Evolutionary conservation across 148 eudicot species (phyloP).

Genomic region (Cornus kousa): DNA sequence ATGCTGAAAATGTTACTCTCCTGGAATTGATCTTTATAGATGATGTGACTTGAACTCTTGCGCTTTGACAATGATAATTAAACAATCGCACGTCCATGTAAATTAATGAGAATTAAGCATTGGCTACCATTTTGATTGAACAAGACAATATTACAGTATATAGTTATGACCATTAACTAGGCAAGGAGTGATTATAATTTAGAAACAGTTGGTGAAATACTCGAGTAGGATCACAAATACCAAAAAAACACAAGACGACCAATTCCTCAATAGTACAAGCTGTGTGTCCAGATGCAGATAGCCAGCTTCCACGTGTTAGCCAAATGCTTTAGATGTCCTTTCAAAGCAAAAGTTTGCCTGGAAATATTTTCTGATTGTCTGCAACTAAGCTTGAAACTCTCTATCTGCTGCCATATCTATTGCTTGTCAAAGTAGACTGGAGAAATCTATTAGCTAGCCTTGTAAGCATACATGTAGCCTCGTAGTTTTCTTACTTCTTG

Average conservation of each 20-base stretch:
- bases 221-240: background rate
- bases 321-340: background rate
- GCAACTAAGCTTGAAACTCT: background rate
- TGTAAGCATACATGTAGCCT: constrained; percentile 86
- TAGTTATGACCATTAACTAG: background rate
- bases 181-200: background rate
- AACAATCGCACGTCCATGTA: too few species aligned
- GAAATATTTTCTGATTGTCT: background rate
- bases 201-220: background rate
- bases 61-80: background rate
- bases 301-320: background rate
- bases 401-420: background rate
- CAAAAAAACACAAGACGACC: too few species aligned
- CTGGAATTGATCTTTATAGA: too few species aligned
- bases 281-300: background rate
- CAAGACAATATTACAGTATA: background rate
- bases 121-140: background rate
- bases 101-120: too few species aligned
- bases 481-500: constrained; percentile 87
- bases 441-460: constrained; percentile 42
- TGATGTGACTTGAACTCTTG: too few species aligned
- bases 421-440: background rate
- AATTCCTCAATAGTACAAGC: background rate
- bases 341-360: background rate
- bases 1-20: too few species aligned